These are phyloP conservation scores for Pelargonium citronellum DNA, from an alignment of 441 rosid species.

Conservation along the genomic window DNA sequence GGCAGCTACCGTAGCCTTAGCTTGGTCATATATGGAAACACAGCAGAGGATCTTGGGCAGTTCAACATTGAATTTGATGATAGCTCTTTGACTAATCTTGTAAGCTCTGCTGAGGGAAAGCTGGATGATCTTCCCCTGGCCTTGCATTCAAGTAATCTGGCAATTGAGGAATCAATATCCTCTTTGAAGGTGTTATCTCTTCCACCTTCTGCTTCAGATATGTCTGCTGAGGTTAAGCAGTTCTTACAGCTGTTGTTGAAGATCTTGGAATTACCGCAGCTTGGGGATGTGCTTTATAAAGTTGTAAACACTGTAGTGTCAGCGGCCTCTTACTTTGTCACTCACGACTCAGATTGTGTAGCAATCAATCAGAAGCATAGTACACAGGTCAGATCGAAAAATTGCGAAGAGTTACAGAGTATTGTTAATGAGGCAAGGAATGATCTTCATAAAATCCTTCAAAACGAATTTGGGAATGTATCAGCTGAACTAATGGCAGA, in stretches of 20 bases:
- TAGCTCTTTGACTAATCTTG: conserved; percentile 78
- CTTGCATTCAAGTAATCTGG: conserved; percentile 55
- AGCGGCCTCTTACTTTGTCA: conserved; percentile 53
- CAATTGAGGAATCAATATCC: conserved; percentile 61
- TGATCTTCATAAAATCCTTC: conserved; percentile 47
- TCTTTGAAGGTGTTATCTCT: conserved; percentile 60
- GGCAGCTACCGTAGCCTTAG: conserved; percentile 95
- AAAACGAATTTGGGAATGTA: conserved; percentile 36
- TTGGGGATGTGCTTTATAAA: conserved; percentile 45
- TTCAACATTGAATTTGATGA: conserved; percentile 89
- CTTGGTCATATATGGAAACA: conserved; percentile 86
- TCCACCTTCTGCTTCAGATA: conserved; percentile 47
- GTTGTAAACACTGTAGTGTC: conserved; percentile 41
- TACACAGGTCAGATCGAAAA: conserved; percentile 34
- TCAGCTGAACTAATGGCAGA: conserved; percentile 38
- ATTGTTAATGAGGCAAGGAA: conserved; percentile 44
- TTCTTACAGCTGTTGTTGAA: conserved; percentile 56
- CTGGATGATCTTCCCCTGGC: conserved; percentile 90
- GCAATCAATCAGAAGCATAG: conserved; percentile 37
- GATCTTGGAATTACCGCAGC: conserved; percentile 46
- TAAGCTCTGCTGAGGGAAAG: conserved; percentile 76
- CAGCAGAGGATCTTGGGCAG: conserved; percentile 96
- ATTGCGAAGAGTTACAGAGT: conserved; percentile 37
- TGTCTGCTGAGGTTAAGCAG: conserved; percentile 64
- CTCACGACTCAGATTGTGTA: conserved; percentile 37